A percentile compares a stretch with the other conserved stretches of the same genome.
Conservation (phyloP, 257 asterid genomes). For the Solanum arcanum region DNA sequence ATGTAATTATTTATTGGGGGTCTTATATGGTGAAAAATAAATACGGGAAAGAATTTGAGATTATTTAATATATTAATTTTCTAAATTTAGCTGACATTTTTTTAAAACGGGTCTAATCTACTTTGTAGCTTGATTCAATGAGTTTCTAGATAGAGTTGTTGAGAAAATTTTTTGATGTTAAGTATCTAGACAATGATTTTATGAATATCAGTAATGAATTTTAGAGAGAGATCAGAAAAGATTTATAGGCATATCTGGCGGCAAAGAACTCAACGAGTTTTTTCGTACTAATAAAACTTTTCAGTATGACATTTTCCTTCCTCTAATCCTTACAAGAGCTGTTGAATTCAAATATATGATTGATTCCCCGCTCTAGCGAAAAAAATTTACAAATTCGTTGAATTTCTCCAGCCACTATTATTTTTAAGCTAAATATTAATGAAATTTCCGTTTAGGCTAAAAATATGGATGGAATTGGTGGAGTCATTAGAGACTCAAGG, state of each 20-base stretch:
- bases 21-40: background rate
- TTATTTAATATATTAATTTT: too few relatives aligned
- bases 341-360: too few relatives aligned
- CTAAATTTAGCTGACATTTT: background rate
- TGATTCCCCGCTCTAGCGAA: background rate
- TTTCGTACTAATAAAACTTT: too few relatives aligned
- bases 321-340: too few relatives aligned
- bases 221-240: background rate
- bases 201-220: background rate
- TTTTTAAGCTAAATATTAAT: too few relatives aligned
- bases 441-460: too few relatives aligned
- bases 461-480: too few relatives aligned
- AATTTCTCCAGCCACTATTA: fast-evolving
- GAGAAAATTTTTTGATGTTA: too few relatives aligned
- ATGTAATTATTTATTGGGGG: background rate
- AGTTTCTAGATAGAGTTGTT: too few relatives aligned
- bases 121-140: fast-evolving
- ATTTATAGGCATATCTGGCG: background rate
- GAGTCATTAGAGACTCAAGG: too few relatives aligned
- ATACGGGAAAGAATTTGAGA: too few relatives aligned
- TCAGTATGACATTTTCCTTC: fast-evolving
- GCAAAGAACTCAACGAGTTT: background rate
- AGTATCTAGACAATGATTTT: background rate
- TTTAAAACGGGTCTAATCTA: fast-evolving
- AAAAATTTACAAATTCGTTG: too few relatives aligned